phyloP scores from a whole-genome alignment of 441 rosid genomes.

The Syzygium syzygioides region DNA sequence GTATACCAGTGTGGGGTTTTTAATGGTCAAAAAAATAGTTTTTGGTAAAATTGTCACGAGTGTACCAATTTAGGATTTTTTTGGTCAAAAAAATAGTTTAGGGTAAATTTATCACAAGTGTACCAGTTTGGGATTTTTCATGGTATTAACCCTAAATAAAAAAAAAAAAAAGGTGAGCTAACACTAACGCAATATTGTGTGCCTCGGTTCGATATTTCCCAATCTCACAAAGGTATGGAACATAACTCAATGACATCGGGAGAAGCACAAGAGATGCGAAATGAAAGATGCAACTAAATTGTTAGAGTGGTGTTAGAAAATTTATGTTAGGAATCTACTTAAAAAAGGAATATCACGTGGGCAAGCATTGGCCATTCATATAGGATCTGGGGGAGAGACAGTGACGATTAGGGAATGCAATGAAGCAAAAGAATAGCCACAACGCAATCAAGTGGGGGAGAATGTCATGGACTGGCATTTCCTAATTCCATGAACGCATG shows the following conservation, averaged over 20 bases:
- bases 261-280: neutral
- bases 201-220: too few relatives aligned
- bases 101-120: too few relatives aligned
- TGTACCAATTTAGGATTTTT: too few relatives aligned
- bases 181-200: too few relatives aligned
- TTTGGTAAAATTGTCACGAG: too few relatives aligned
- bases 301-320: neutral
- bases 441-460: neutral
- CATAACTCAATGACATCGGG: neutral
- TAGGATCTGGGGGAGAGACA: neutral
- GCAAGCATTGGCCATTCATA: neutral
- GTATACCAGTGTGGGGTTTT: too few relatives aligned
- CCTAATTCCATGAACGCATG: neutral
- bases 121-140: too few relatives aligned
- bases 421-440: neutral
- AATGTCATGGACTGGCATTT: neutral
- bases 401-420: neutral
- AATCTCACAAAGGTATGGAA: too few relatives aligned
- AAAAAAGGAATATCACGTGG: neutral
- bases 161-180: neutral
- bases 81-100: too few relatives aligned
- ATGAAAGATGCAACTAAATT: neutral
- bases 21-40: too few relatives aligned
- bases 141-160: too few relatives aligned
- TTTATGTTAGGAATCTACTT: neutral